Evolutionary conservation across 345 rosid genomes (phyloP).

Genomic region (Lumnitzera littorea): DNA sequence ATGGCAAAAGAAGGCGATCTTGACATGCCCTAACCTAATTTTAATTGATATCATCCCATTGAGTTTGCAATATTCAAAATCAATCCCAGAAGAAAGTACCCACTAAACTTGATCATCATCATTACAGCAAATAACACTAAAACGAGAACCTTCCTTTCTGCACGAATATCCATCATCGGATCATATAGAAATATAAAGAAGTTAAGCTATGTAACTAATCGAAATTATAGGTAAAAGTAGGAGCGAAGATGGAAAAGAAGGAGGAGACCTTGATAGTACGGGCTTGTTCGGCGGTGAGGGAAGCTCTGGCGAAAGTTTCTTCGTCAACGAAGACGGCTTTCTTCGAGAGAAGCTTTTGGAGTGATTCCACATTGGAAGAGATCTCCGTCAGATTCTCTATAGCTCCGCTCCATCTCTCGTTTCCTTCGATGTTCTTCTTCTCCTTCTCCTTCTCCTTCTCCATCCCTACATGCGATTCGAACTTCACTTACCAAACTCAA

Average conservation of each 20-base stretch:
- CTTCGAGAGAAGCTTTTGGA: conserved; percentile 70
- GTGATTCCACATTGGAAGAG: conserved; percentile 77
- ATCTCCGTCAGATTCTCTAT: conserved; percentile 70
- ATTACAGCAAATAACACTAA: background rate
- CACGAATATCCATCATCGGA: background rate
- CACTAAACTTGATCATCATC: background rate
- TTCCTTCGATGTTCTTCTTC: conserved; percentile 53
- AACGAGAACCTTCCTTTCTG: no score
- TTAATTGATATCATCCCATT: no score
- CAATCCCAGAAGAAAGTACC: no score
- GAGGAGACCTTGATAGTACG: conserved; percentile 72
- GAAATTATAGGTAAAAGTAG: background rate
- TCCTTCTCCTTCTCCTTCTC: conserved; percentile 47
- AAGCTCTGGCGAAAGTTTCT: conserved; percentile 77
- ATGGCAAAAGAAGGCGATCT: no score
- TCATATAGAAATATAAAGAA: background rate
- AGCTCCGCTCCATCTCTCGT: conserved; percentile 92
- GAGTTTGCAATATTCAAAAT: no score
- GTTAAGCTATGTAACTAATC: background rate
- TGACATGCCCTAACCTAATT: no score
- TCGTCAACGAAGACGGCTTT: conserved; percentile 95
- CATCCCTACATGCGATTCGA: conserved; percentile 8
- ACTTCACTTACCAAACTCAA: background rate
- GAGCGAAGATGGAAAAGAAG: background rate
- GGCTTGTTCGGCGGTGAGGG: conserved; percentile 85